Evolutionary conservation across 2,329 filamentous ascomycete genomes (phyloP).

Genomic region (Penicillium sclerotigenum): DNA sequence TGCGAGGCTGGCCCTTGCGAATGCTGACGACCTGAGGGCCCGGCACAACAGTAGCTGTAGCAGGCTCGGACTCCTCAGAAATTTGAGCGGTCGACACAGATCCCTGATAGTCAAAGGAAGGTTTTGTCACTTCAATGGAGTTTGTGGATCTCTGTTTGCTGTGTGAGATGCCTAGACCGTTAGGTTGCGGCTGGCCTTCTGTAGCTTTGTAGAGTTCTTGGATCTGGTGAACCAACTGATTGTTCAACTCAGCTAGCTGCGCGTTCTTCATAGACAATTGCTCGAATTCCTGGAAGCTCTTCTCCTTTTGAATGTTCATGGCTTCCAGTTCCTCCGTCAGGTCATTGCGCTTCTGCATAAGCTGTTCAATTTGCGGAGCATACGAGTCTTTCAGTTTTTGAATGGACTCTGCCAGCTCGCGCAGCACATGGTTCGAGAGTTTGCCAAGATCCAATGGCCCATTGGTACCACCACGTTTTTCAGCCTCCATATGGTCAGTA

Average conservation of each 20-base stretch:
- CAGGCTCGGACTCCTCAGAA: conserved; percentile 63
- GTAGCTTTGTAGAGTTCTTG: conserved; percentile 86
- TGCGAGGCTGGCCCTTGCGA: conserved; percentile 87
- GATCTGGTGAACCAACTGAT: conserved; percentile 89
- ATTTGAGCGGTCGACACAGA: conserved; percentile 56
- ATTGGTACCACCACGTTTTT: conserved; percentile 76
- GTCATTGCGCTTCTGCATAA: conserved; percentile 82
- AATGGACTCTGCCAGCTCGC: conserved; percentile 61
- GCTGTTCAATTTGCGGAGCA: conserved; percentile 71
- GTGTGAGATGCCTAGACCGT: conserved; percentile 62
- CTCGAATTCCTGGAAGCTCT: conserved; percentile 92
- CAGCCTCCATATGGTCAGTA: conserved; percentile 80
- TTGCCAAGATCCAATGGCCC: conserved; percentile 75
- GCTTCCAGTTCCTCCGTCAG: conserved; percentile 80
- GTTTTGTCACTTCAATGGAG: conserved; percentile 46
- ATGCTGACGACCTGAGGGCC: conserved; percentile 95
- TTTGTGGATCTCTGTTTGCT: conserved; percentile 51
- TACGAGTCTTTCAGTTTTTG: conserved; percentile 78
- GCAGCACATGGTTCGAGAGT: conserved; percentile 59
- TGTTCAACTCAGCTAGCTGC: conserved; percentile 91
- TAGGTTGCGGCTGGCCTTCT: conserved; percentile 32
- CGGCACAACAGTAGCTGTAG: conserved; percentile 56
- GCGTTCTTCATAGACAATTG: conserved; percentile 91
- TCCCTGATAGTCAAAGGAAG: conserved; percentile 51
- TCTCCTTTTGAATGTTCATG: conserved; percentile 81